These are phyloP conservation scores for Lecanicillium sp. DNA, from an alignment of 2,329 filamentous ascomycete species.

Conservation along the genomic window DNA sequence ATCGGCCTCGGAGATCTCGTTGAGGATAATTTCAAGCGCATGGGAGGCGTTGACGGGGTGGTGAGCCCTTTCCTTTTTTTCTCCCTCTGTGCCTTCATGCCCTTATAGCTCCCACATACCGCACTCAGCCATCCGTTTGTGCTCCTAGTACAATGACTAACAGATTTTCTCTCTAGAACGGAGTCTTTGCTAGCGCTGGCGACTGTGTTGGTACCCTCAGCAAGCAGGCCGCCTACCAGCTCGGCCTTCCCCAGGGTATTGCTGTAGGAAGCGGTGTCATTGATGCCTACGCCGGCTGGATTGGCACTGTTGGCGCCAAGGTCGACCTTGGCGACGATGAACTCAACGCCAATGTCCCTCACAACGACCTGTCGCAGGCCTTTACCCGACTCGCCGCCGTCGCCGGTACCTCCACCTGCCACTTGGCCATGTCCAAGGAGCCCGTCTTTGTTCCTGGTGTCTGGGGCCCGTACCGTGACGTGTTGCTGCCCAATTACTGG, in stretches of 20 bases:
- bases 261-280: conserved; percentile 95
- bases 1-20: conserved; percentile 83
- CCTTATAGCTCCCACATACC: background rate
- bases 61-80: conserved; percentile 55
- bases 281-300: conserved; percentile 97
- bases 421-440: conserved; percentile 88
- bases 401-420: conserved; percentile 94
- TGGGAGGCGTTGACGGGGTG: conserved; percentile 92
- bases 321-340: conserved; percentile 64
- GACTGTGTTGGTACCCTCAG: conserved; percentile 82
- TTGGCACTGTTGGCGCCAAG: conserved; percentile 96
- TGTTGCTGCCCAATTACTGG: conserved; percentile 87
- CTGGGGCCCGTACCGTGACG: conserved; percentile 95
- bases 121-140: conserved; percentile 9
- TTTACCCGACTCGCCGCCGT: conserved; percentile 91
- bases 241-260: conserved; percentile 80
- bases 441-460: conserved; percentile 92
- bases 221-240: conserved; percentile 71
- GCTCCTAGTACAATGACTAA: conserved; percentile 1
- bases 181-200: conserved; percentile 82
- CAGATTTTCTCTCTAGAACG: conserved; percentile 55
- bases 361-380: conserved; percentile 85
- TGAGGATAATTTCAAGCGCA: conserved; percentile 81
- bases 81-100: conserved; percentile 8
- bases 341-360: conserved; percentile 57